Evolutionary conservation across 2,329 filamentous ascomycete species (phyloP).

Genomic region (Plenodomus biglobosus): DNA sequence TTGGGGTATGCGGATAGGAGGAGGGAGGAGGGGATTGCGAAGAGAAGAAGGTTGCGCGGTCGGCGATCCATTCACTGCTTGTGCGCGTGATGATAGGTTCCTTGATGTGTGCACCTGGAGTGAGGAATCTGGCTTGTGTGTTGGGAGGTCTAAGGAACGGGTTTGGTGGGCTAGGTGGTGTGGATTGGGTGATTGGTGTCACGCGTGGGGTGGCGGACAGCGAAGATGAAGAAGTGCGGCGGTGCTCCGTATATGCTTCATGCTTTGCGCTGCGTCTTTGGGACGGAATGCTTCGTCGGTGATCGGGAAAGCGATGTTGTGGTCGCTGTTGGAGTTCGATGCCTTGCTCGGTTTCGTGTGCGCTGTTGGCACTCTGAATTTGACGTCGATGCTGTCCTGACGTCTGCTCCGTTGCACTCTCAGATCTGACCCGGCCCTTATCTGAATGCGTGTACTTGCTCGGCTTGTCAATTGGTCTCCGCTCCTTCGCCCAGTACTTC

Average conservation of each 20-base stretch:
- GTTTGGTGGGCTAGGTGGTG: constrained; percentile 3
- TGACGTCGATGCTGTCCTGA: neutral
- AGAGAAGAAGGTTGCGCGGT: constrained; percentile 14
- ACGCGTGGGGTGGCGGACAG: neutral
- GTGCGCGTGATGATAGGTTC: neutral
- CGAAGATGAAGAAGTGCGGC: neutral
- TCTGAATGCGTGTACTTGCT: constrained; percentile 7
- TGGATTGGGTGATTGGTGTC: neutral
- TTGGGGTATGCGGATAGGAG: too few relatives aligned
- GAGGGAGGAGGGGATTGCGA: neutral
- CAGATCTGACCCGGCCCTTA: neutral
- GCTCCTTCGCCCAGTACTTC: neutral
- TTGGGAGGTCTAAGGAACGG: constrained; percentile 7
- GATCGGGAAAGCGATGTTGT: neutral
- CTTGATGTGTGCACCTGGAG: neutral
- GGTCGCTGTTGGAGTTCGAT: neutral
- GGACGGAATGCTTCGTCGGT: neutral
- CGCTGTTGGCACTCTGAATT: neutral
- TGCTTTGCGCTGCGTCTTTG: too few relatives aligned
- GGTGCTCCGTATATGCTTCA: neutral
- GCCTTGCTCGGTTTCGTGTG: neutral
- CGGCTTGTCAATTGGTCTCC: constrained; percentile 17
- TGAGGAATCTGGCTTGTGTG: neutral
- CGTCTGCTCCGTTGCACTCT: neutral
- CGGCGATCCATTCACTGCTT: constrained; percentile 10